Conservation (phyloP, 768 basidiomycete species). For the Amanita rubescens region DNA sequence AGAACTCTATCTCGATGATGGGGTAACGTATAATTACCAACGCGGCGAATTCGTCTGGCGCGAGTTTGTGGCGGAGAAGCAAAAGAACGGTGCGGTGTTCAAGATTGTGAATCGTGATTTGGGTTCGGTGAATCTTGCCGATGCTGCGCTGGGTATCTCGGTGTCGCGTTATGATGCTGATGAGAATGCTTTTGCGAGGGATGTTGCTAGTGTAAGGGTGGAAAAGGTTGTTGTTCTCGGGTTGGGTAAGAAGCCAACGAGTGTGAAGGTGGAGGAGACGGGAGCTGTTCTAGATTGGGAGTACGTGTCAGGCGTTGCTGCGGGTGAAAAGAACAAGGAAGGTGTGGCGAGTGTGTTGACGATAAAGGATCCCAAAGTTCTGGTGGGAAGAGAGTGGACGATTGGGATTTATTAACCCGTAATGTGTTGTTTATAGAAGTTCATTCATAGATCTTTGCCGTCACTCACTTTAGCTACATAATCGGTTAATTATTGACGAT, state of each 20-base stretch:
- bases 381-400: constrained; percentile 57
- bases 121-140: constrained; percentile 32
- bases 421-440: neutral
- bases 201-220: constrained; percentile 64
- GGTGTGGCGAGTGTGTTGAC: constrained; percentile 54
- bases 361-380: constrained; percentile 68
- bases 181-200: constrained; percentile 69
- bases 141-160: constrained; percentile 45
- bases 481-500: too few species aligned
- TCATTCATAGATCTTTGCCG: too few species aligned
- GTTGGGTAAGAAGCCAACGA: constrained; percentile 50
- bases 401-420: constrained; percentile 22
- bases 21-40: constrained; percentile 70
- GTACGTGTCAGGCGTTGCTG: constrained; percentile 51
- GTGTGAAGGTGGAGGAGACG: constrained; percentile 42
- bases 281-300: constrained; percentile 57
- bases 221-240: constrained; percentile 82
- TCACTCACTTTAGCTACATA: too few species aligned
- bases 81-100: constrained; percentile 17
- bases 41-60: constrained; percentile 83
- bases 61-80: constrained; percentile 47
- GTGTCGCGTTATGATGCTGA: constrained; percentile 41
- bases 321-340: constrained; percentile 37
- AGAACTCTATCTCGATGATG: constrained; percentile 94
- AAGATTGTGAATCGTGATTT: constrained; percentile 50